Evolutionary conservation across 108 stramenopile genomes (phyloP), one percentile per base, ranked within the genome.

Genomic region (Nannochloropsis gaditana): DNA sequence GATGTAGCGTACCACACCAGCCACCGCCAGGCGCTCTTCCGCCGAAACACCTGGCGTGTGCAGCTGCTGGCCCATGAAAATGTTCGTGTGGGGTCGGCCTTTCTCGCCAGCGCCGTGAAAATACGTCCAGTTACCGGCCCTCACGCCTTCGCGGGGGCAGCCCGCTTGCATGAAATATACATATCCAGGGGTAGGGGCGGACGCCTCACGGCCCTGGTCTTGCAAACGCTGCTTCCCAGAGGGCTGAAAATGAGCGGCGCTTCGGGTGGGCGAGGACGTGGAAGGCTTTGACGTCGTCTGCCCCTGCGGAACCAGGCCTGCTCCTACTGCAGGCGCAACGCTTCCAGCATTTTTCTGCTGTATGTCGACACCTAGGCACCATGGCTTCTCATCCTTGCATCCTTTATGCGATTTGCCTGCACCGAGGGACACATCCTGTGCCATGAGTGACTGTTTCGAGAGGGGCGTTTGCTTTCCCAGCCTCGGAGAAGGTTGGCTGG

Each of bases 141-240:
- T 4, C 3, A 73, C n/a, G 15, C 59, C 59, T 73, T 73, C 59
- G 59, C 59, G 59, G 59, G 59, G n/a, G 59, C 59, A 73, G 59
- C 59, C 59, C 19, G 59, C 59, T 73, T 73, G 59, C 59, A 73
- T 73, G 6, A 73, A 73, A n/a, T 73, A 73, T 15, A n/a, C 59
- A 8, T 73, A 73, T n/a, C 19, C 15, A n/a, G 59, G 59, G n/a
- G 59, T 1, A 6, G 59, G 59, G 4, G 59, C 15, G 59, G 59
- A 73, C 8, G 59, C 4, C 2, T 15, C 59, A 15, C 4, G 15
- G 59, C 4, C 15, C 59, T 73, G 59, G 59, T 15, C 19, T 73
- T 73, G 59, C 6, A 31, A 31, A 31, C 31, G 31, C 31, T 31
- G 31, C 31, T 31, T 31, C 31, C 31, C 31, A 31, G 31, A 1